Evolutionary conservation across 345 rosid species (phyloP).

Genomic region (Salix brachista): DNA sequence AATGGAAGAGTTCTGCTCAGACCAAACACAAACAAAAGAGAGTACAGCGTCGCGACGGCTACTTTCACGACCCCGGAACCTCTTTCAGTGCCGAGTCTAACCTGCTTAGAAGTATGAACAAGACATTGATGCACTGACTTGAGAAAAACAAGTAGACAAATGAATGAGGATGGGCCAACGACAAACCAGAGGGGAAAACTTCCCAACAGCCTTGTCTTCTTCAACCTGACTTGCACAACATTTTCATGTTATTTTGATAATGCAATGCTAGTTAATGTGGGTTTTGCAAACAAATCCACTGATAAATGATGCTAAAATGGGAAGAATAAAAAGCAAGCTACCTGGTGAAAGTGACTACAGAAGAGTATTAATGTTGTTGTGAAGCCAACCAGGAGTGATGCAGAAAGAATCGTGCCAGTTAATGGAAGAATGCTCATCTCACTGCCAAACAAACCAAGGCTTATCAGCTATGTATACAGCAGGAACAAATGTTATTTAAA

Average conservation of each 20-base stretch:
- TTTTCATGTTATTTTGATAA: background rate
- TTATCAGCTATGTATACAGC: background rate
- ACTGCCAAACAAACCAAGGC: slow-evolving; percentile 35
- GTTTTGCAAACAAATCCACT: background rate
- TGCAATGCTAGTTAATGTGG: background rate
- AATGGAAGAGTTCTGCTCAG: slow-evolving; percentile 53
- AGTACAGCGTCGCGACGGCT: slow-evolving; percentile 42
- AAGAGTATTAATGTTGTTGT: slow-evolving; percentile 85
- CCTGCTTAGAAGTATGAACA: slow-evolving; percentile 37
- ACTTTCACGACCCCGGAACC: slow-evolving; percentile 54
- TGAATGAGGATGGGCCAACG: background rate
- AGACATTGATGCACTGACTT: background rate
- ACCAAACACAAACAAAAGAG: slow-evolving; percentile 46
- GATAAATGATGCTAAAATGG: background rate
- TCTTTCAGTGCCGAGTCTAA: slow-evolving; percentile 61
- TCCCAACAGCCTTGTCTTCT: slow-evolving; percentile 63
- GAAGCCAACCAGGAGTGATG: slow-evolving; percentile 71
- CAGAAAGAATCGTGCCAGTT: slow-evolving; percentile 51
- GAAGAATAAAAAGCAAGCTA: background rate
- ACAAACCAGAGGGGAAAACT: slow-evolving; percentile 79
- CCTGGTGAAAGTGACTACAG: slow-evolving; percentile 97
- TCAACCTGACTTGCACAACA: slow-evolving; percentile 47
- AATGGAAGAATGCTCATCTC: slow-evolving; percentile 39
- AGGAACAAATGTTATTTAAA: background rate
- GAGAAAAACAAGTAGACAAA: background rate